A percentile compares a stretch with the other conserved stretches of the same genome.
Evolutionary conservation across 192 early-diverging fungal species (phyloP).

Genomic region (Entomortierella beljakovae): DNA sequence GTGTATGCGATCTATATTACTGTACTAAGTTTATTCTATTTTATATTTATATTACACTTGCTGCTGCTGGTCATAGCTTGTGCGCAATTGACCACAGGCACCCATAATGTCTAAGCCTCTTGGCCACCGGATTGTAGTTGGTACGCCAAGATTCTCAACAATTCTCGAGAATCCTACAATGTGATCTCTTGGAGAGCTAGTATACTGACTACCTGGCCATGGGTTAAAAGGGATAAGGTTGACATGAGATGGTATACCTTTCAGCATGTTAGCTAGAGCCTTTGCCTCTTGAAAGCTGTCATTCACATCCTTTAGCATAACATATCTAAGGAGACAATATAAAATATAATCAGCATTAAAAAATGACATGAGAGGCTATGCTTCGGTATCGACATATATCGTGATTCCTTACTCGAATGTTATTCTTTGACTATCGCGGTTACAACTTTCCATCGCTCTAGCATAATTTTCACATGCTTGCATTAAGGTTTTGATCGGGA

Average conservation of each 20-base stretch:
- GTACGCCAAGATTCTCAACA: conserved; percentile 61
- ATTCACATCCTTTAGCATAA: conserved; percentile 90
- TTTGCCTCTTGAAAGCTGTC: conserved; percentile 77
- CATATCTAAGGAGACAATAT: conserved; percentile 62
- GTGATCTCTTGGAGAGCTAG: conserved; percentile 63
- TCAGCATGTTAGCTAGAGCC: conserved; percentile 72
- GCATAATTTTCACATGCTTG: conserved; percentile 75
- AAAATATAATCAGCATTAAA: neutral
- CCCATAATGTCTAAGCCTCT: conserved; percentile 83
- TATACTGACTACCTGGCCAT: conserved; percentile 84
- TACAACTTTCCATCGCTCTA: conserved; percentile 60
- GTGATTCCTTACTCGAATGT: conserved; percentile 81
- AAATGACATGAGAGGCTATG: neutral
- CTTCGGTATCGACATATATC: no score
- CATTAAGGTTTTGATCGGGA: conserved; percentile 77
- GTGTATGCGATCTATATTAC: no score
- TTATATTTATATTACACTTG: neutral
- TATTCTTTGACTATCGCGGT: conserved; percentile 68
- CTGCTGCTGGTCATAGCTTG: conserved; percentile 51
- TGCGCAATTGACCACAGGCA: conserved; percentile 77
- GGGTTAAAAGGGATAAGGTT: conserved; percentile 89
- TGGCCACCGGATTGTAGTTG: conserved; percentile 71
- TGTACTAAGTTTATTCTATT: no score
- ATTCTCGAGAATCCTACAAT: conserved; percentile 68
- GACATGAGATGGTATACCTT: conserved; percentile 77